Conservation (phyloP, 2,329 filamentous ascomycete species). For the Hymenotorrendiella dingleyae region DNA sequence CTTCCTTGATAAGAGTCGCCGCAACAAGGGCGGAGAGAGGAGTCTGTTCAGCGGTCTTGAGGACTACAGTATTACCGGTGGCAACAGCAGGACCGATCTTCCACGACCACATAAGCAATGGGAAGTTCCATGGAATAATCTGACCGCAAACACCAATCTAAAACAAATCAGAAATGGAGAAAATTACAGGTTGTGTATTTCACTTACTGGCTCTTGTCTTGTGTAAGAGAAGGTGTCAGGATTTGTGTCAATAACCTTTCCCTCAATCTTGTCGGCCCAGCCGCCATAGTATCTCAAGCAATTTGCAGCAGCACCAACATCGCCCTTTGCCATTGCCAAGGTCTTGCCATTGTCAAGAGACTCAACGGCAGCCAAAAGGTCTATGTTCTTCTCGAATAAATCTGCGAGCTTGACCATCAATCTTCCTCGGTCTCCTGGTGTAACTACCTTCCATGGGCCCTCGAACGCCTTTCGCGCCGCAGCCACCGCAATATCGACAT, state of each 20-base stretch:
- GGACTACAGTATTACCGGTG: constrained; percentile 51
- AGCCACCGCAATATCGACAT: constrained; percentile 71
- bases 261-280: constrained; percentile 67
- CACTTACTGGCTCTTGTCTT: constrained; percentile 55
- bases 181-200: constrained; percentile 13
- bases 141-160: constrained; percentile 61
- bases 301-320: constrained; percentile 61
- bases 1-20: constrained; percentile 51
- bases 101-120: constrained; percentile 59
- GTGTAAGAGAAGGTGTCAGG: constrained; percentile 63
- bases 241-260: constrained; percentile 62
- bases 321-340: constrained; percentile 67
- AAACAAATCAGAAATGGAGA: no score
- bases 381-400: constrained; percentile 69
- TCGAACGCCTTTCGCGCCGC: constrained; percentile 85
- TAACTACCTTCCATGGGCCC: constrained; percentile 60
- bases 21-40: constrained; percentile 51
- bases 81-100: constrained; percentile 60
- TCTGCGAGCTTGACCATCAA: constrained; percentile 73
- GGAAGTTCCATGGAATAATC: constrained; percentile 71
- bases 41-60: constrained; percentile 59
- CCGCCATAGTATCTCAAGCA: constrained; percentile 79
- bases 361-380: constrained; percentile 75
- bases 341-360: constrained; percentile 86
- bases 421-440: constrained; percentile 65